phyloP scores from a whole-genome alignment of 164 flowering plant species.

The Macadamia tetraphylla region DNA sequence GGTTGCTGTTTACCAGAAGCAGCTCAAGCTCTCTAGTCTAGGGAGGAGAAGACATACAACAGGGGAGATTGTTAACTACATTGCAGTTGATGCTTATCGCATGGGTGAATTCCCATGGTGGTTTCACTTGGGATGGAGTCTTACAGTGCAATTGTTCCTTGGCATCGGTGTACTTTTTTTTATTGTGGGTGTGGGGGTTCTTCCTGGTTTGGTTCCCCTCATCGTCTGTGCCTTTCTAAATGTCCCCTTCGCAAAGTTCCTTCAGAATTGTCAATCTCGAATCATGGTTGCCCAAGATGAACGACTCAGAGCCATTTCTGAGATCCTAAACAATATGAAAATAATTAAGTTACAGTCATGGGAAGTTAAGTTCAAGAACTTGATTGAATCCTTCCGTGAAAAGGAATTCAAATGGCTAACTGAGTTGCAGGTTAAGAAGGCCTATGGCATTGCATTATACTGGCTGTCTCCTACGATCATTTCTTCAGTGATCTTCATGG shows the following conservation, averaged over 20 bases:
- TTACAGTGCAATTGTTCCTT: conserved; percentile 43
- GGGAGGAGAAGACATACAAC: conserved; percentile 65
- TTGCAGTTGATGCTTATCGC: conserved; percentile 81
- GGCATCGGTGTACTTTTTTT: conserved; percentile 43
- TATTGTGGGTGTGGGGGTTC: conserved; percentile 60
- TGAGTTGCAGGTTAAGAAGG: conserved; percentile 34
- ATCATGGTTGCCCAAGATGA: conserved; percentile 70
- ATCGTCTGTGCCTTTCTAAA: conserved; percentile 53
- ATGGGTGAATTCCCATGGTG: conserved; percentile 76
- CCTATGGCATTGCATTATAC: conserved; percentile 42
- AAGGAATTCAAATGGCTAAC: conserved; percentile 63
- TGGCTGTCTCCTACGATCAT: conserved; percentile 82
- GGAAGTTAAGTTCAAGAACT: conserved; percentile 70
- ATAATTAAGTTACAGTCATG: conserved; percentile 84
- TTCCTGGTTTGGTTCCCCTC: conserved; percentile 57
- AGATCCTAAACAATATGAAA: conserved; percentile 78
- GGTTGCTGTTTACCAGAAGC: conserved; percentile 66
- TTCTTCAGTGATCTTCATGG: conserved; percentile 62
- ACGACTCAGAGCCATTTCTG: conserved; percentile 67
- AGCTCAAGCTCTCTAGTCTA: conserved; percentile 61
- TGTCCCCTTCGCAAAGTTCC: conserved; percentile 60
- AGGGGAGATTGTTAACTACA: conserved; percentile 84
- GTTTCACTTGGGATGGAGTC: conserved; percentile 62
- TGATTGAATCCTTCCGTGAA: conserved; percentile 46
- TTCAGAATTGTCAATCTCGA: conserved; percentile 46